Evolutionary conservation across 257 asterid genomes (phyloP).

Genomic region (Striga asiatica): DNA sequence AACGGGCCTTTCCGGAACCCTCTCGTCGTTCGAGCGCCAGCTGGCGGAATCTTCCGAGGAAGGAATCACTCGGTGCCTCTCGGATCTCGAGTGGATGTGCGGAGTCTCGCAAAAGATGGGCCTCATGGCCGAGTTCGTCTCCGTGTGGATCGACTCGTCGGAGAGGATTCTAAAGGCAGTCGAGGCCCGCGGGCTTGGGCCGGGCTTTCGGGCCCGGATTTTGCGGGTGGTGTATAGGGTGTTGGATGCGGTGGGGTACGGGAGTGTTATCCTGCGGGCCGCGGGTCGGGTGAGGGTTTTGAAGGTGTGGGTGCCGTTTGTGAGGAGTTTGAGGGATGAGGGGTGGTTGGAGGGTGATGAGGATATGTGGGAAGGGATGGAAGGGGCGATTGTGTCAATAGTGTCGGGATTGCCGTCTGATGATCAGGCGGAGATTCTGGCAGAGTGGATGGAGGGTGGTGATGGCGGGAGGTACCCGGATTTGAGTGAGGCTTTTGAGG

Average conservation of each 20-base stretch:
- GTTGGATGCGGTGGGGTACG: constrained; percentile 71
- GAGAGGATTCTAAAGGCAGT: constrained; percentile 20
- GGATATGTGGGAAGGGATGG: constrained; percentile 55
- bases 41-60: constrained; percentile 18
- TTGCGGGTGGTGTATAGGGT: constrained; percentile 68
- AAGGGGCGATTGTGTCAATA: constrained; percentile 66
- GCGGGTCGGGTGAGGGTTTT: constrained; percentile 40
- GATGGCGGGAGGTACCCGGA: constrained; percentile 58
- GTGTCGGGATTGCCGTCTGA: constrained; percentile 60
- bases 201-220: constrained; percentile 47
- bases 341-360: too few relatives aligned
- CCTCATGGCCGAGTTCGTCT: constrained; percentile 52
- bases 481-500: constrained; percentile 76
- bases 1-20: constrained; percentile 37
- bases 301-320: constrained; percentile 58
- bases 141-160: constrained; percentile 48
- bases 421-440: constrained; percentile 64
- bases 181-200: constrained; percentile 32
- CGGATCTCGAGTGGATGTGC: constrained; percentile 75
- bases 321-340: constrained; percentile 56
- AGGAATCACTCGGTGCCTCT: constrained; percentile 22
- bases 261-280: constrained; percentile 59
- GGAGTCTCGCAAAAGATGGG: constrained; percentile 49
- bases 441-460: constrained; percentile 49
- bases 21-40: constrained; percentile 40